phyloP scores from a whole-genome alignment of 371 early-diverging fungal species.

The Blyttiomyces sp. region DNA sequence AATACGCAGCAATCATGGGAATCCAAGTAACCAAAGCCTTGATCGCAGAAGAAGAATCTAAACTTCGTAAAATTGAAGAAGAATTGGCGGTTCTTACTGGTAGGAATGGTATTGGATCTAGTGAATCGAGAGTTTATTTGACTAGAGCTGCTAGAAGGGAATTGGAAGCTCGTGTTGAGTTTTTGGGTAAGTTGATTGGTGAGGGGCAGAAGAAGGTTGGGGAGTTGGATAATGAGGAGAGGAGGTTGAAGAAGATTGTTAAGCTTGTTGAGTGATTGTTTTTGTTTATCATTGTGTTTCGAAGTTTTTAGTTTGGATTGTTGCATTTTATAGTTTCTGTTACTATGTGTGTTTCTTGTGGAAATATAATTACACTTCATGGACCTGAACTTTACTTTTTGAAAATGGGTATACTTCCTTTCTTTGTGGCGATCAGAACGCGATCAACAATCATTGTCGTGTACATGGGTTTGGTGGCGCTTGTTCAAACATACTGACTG shows the following conservation, averaged over 20 bases:
- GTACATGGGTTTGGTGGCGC: no score
- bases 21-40: slow-evolving; percentile 66
- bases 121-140: slow-evolving; percentile 1
- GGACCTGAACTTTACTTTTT: no score
- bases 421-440: no score
- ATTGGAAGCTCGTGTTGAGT: slow-evolving; percentile 54
- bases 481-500: no score
- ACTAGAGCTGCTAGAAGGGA: slow-evolving; percentile 33
- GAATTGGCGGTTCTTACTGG: slow-evolving; percentile 56
- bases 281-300: no score
- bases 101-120: neutral
- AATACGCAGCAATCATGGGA: slow-evolving; percentile 77
- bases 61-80: slow-evolving; percentile 66
- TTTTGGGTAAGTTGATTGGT: slow-evolving; percentile 52
- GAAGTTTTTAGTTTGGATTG: no score
- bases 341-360: no score
- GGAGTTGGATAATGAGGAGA: slow-evolving; percentile 47
- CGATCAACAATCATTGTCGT: no score
- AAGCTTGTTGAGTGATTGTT: slow-evolving; percentile 27
- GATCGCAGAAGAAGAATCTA: slow-evolving; percentile 62
- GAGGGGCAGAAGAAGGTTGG: slow-evolving; percentile 53
- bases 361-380: no score
- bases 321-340: no score
- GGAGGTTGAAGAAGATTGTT: slow-evolving; percentile 45
- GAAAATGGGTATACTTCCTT: no score